Conservation (phyloP, 306 rosid genomes). For the Medicago ruthenica region DNA sequence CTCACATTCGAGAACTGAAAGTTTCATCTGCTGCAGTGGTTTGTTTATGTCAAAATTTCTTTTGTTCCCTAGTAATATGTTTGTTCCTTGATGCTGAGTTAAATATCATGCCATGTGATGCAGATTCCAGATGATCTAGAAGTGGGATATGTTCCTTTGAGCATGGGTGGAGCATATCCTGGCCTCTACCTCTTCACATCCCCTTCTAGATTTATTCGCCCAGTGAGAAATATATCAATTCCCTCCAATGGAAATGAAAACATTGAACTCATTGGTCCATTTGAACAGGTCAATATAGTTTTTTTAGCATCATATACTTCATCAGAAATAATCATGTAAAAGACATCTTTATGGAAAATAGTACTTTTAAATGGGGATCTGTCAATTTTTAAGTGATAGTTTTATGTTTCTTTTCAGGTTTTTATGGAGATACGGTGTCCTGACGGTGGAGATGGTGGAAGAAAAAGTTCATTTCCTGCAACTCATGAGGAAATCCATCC, state of each 20-base stretch:
- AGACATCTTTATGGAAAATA: background rate
- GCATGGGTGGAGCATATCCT: conserved; percentile 91
- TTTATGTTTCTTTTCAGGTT: conserved; percentile 54
- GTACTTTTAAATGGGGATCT: conserved; percentile 17
- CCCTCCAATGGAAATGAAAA: conserved; percentile 60
- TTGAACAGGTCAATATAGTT: conserved; percentile 76
- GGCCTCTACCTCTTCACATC: conserved; percentile 82
- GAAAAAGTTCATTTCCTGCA: conserved; percentile 77
- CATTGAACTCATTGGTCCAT: conserved; percentile 91
- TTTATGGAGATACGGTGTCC: conserved; percentile 95
- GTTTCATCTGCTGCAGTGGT: conserved; percentile 72
- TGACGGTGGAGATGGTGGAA: conserved; percentile 96
- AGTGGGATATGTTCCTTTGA: conserved; percentile 93
- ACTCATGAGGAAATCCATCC: conserved; percentile 99
- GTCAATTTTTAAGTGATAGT: background rate
- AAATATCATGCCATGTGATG: conserved; percentile 35
- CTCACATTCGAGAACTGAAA: conserved; percentile 72
- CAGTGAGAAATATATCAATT: conserved; percentile 76
- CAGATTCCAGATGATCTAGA: conserved; percentile 93
- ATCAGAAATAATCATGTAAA: conserved; percentile 25
- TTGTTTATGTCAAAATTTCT: conserved; percentile 39
- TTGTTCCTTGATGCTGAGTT: conserved; percentile 37
- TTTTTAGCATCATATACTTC: conserved; percentile 4
- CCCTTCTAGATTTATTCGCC: conserved; percentile 89
- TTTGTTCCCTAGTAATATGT: conserved; percentile 20